These are phyloP conservation scores for Entomortierella beljakovae DNA, from an alignment of 192 early-diverging fungal species.

Conservation along the genomic window DNA sequence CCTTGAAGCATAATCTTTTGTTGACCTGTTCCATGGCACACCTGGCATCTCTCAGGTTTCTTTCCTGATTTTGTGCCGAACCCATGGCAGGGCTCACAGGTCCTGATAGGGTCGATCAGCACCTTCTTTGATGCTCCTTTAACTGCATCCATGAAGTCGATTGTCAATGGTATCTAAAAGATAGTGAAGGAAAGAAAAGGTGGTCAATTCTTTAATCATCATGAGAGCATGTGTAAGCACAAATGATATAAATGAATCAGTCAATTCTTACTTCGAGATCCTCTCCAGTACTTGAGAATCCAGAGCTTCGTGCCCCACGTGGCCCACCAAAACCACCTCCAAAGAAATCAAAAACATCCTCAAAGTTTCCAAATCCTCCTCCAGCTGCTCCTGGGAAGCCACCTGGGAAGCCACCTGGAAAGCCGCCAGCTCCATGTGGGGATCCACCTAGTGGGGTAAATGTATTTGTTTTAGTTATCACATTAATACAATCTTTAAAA, in stretches of 20 bases:
- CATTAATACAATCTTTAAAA: neutral
- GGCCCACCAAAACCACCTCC: conserved; percentile 64
- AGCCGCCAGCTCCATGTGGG: conserved; percentile 64
- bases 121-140: conserved; percentile 80
- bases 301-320: conserved; percentile 16
- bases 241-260: conserved; percentile 44
- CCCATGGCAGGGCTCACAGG: conserved; percentile 86
- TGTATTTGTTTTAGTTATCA: neutral
- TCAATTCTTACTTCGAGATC: conserved; percentile 41
- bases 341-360: conserved; percentile 82
- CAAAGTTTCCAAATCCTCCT: conserved; percentile 65
- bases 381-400: too few relatives aligned
- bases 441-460: conserved; percentile 19
- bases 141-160: conserved; percentile 93
- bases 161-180: conserved; percentile 62
- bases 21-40: conserved; percentile 88
- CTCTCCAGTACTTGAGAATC: conserved; percentile 46
- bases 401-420: conserved; percentile 68
- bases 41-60: conserved; percentile 73
- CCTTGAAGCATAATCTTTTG: conserved; percentile 86
- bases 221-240: too few relatives aligned
- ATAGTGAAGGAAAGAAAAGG: neutral
- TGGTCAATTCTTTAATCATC: neutral
- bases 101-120: conserved; percentile 71
- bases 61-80: conserved; percentile 83